Evolutionary conservation across 2,329 filamentous ascomycete genomes (phyloP).

Genomic region (Botrytis fabae): DNA sequence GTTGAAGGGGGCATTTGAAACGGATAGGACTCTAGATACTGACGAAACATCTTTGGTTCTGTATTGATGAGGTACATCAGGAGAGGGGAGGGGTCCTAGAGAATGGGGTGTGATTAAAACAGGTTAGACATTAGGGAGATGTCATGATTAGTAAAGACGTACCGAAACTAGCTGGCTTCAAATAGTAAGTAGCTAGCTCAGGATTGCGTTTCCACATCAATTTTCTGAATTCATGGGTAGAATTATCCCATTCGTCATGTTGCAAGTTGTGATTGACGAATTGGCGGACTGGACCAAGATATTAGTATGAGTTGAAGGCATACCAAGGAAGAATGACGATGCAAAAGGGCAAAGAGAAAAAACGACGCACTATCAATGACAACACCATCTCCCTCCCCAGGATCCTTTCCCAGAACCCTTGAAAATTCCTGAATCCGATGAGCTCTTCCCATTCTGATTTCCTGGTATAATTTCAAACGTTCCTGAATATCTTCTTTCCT

Average conservation of each 20-base stretch:
- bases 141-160: neutral
- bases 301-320: neutral
- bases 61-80: neutral
- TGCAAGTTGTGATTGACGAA: slow-evolving; percentile 49
- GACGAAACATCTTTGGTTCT: neutral
- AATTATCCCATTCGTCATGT: slow-evolving; percentile 55
- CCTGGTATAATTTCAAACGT: slow-evolving; percentile 59
- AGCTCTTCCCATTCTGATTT: slow-evolving; percentile 58
- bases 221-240: slow-evolving; percentile 48
- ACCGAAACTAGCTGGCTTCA: slow-evolving; percentile 31
- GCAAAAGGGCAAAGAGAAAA: neutral
- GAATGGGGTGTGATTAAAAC: neutral
- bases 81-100: no score
- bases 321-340: neutral
- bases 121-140: slow-evolving; percentile 32
- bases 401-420: slow-evolving; percentile 52
- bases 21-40: slow-evolving; percentile 23
- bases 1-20: slow-evolving; percentile 30
- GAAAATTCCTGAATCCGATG: slow-evolving; percentile 59
- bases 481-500: slow-evolving; percentile 49
- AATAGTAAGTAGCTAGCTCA: slow-evolving; percentile 49
- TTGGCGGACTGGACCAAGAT: slow-evolving; percentile 39
- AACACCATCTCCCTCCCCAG: slow-evolving; percentile 46
- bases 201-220: slow-evolving; percentile 45
- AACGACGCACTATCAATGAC: slow-evolving; percentile 47